Percentiles rank a stretch among this genome's conserved stretches.
Evolutionary conservation across 768 basidiomycete genomes (phyloP).

Genomic region (Cystobasidium ongulense): DNA sequence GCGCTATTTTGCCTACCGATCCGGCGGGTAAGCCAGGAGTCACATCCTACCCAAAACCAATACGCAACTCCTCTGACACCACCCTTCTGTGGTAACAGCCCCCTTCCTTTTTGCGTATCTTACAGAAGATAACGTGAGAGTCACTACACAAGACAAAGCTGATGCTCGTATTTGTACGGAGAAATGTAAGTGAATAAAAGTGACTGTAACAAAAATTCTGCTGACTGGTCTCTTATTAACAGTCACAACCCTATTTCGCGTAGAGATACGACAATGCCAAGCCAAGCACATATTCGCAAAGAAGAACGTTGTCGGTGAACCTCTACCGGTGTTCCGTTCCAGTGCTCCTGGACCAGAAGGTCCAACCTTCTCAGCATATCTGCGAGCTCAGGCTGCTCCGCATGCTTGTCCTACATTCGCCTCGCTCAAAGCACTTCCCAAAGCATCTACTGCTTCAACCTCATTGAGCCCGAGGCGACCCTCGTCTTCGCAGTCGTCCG

Average conservation of each 20-base stretch:
- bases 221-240: not conserved
- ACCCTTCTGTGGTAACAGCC: not conserved
- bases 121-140: not conserved
- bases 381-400: not conserved
- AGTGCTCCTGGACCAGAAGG: slow-evolving; percentile 1
- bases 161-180: not conserved
- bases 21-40: slow-evolving; percentile 2
- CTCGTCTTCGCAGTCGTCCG: not conserved
- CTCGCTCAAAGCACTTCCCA: not conserved
- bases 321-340: not conserved
- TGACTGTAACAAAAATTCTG: too few species aligned
- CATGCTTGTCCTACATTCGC: not conserved
- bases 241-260: not conserved
- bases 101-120: slow-evolving; percentile 19
- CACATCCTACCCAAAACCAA: not conserved
- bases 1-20: not conserved
- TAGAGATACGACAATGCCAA: slow-evolving; percentile 10
- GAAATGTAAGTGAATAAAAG: not conserved
- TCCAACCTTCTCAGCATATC: slow-evolving; percentile 1
- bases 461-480: not conserved
- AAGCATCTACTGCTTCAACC: not conserved
- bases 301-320: not conserved
- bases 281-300: not conserved
- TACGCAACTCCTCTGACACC: not conserved
- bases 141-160: not conserved